Evolutionary conservation across 2,329 filamentous ascomycete genomes (phyloP).

Genomic region (Chalara sp.): DNA sequence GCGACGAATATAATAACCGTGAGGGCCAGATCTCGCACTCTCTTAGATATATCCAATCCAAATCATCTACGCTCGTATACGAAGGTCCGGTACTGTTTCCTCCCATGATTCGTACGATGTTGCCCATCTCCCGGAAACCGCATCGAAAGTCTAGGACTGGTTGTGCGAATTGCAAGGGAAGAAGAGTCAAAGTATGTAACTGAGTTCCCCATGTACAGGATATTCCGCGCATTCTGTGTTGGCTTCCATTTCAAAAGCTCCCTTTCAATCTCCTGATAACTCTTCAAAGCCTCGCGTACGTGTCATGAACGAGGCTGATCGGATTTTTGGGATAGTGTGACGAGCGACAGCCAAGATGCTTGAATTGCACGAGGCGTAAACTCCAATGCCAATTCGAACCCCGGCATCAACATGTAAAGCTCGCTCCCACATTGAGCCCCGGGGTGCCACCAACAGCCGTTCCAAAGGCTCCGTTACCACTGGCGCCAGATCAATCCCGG

Average conservation of each 20-base stretch:
- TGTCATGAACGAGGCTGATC: not conserved
- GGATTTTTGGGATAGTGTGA: constrained; percentile 5
- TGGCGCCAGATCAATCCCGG: not conserved
- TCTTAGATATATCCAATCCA: no score
- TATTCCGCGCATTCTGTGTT: not conserved
- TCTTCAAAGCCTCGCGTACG: not conserved
- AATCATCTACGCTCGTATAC: no score
- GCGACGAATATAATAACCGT: no score
- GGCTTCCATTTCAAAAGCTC: not conserved
- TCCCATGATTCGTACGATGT: no score
- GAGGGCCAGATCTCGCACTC: no score
- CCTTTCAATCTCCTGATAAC: not conserved
- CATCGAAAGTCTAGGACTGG: constrained; percentile 27
- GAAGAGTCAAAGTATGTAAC: constrained; percentile 28
- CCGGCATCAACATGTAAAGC: constrained; percentile 3
- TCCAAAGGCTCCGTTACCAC: not conserved
- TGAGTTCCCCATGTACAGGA: constrained; percentile 5
- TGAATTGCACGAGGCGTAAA: constrained; percentile 8
- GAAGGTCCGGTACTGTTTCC: no score
- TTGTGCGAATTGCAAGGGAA: constrained; percentile 27
- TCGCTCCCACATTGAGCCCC: not conserved
- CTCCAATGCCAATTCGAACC: constrained; percentile 2
- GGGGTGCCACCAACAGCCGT: not conserved
- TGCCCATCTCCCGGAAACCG: not conserved
- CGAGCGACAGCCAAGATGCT: constrained; percentile 8